phyloP scores from a whole-genome alignment of 1,139 yeast species.

The Scheffersomyces parashehatae region DNA sequence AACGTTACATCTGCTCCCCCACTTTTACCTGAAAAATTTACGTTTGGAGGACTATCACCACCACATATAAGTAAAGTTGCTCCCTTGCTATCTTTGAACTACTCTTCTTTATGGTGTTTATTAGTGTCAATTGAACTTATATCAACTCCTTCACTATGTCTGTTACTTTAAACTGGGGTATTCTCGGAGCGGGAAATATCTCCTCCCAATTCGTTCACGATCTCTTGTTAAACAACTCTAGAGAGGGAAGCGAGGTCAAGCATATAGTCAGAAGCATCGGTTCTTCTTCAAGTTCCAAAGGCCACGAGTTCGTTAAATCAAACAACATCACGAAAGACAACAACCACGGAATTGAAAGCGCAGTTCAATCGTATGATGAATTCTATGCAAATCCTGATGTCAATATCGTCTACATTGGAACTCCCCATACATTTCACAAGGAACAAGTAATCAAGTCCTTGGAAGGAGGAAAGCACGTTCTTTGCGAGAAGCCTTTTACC shows the following conservation, averaged over 20 bases:
- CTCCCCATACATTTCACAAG: conserved; percentile 60
- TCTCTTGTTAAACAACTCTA: conserved; percentile 25
- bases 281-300: conserved; percentile 27
- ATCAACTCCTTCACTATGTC: conserved; percentile 11
- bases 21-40: too few relatives aligned
- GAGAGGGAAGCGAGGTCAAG: conserved; percentile 14
- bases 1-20: too few relatives aligned
- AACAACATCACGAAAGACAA: conserved; percentile 12
- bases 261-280: conserved; percentile 37
- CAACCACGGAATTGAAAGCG: conserved; percentile 21
- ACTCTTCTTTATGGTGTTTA: background rate
- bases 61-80: background rate
- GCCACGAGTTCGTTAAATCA: conserved; percentile 23
- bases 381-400: conserved; percentile 46
- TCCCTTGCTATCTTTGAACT: background rate
- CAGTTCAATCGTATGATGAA: conserved; percentile 29
- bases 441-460: conserved; percentile 51
- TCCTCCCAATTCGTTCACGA: conserved; percentile 42
- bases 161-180: conserved; percentile 37
- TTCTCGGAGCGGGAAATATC: conserved; percentile 49
- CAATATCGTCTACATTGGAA: conserved; percentile 58
- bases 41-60: background rate
- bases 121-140: background rate
- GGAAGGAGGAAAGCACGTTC: conserved; percentile 52
- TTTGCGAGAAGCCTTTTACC: conserved; percentile 64